Evolutionary conservation across 257 asterid genomes (phyloP).

Genomic region (Paraleonurus japonicus): DNA sequence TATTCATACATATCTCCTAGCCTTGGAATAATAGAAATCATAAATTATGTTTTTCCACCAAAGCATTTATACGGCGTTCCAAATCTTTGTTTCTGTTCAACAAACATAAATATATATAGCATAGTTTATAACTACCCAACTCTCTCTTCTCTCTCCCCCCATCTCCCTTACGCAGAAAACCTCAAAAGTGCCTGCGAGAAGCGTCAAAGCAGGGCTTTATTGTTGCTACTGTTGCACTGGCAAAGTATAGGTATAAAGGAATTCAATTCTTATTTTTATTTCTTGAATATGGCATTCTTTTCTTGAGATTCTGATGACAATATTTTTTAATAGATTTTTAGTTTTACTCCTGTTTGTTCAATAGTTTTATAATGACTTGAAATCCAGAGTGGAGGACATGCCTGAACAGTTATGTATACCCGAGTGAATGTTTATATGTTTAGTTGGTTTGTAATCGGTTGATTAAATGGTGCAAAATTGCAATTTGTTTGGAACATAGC

Average conservation of each 20-base stretch:
- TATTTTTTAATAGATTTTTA: not conserved
- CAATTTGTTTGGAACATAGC: constrained; percentile 13
- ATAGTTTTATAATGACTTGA: constrained; percentile 18
- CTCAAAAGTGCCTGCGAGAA: constrained; percentile 29
- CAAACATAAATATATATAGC: constrained; percentile 25
- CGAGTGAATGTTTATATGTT: constrained; percentile 23
- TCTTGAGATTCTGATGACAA: constrained; percentile 17
- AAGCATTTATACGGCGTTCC: constrained; percentile 12
- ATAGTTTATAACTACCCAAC: constrained; percentile 27
- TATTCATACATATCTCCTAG: not conserved
- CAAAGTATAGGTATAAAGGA: constrained; percentile 35
- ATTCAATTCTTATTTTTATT: constrained; percentile 8
- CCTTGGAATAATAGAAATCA: not conserved
- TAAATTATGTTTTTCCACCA: constrained; percentile 3
- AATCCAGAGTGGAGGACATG: constrained; percentile 23
- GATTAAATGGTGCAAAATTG: constrained; percentile 19
- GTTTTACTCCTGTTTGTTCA: constrained; percentile 4
- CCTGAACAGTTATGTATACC: constrained; percentile 17
- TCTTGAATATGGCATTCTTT: constrained; percentile 24
- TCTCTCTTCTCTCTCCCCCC: constrained; percentile 1
- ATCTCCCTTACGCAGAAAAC: constrained; percentile 18
- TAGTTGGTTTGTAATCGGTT: constrained; percentile 30
- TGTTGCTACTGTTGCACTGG: constrained; percentile 41
- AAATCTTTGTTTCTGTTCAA: constrained; percentile 19
- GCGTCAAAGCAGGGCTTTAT: constrained; percentile 22